Evolutionary conservation across 805 yeast genomes (phyloP).

Genomic region (Nakazawaea ishiwadae): DNA sequence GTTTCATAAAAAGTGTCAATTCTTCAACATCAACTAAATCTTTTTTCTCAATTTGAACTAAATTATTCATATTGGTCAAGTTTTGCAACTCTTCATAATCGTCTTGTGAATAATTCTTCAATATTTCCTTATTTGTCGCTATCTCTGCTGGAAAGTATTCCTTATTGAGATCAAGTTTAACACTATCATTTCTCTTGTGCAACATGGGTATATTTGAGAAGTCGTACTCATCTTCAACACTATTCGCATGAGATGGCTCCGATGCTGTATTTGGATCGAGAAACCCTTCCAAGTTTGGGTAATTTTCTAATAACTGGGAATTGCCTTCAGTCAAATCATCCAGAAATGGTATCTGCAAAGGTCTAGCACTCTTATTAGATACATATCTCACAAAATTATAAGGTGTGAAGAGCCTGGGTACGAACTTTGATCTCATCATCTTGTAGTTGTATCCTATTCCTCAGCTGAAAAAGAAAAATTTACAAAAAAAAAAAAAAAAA

Average conservation of each 20-base stretch:
- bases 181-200: constrained; percentile 1
- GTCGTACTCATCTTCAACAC: constrained; percentile 19
- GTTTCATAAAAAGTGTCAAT: constrained; percentile 2
- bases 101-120: not conserved
- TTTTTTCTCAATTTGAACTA: not conserved
- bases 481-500: not conserved
- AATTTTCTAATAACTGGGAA: constrained; percentile 12
- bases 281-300: constrained; percentile 18
- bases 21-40: not conserved
- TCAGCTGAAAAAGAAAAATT: not conserved
- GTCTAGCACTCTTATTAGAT: not conserved
- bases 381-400: not conserved
- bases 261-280: too few relatives aligned
- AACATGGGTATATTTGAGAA: constrained; percentile 19
- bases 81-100: not conserved
- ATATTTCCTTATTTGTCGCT: not conserved
- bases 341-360: constrained; percentile 6
- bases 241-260: too few relatives aligned
- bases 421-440: not conserved
- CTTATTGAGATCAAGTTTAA: not conserved
- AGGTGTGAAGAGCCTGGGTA: not conserved
- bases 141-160: not conserved
- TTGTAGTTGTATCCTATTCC: not conserved
- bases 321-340: constrained; percentile 4
- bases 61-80: not conserved